Evolutionary conservation across 768 basidiomycete species (phyloP), one percentile per base, ranked within the genome.

Genomic region (Tylopilus rubrobrunneus): DNA sequence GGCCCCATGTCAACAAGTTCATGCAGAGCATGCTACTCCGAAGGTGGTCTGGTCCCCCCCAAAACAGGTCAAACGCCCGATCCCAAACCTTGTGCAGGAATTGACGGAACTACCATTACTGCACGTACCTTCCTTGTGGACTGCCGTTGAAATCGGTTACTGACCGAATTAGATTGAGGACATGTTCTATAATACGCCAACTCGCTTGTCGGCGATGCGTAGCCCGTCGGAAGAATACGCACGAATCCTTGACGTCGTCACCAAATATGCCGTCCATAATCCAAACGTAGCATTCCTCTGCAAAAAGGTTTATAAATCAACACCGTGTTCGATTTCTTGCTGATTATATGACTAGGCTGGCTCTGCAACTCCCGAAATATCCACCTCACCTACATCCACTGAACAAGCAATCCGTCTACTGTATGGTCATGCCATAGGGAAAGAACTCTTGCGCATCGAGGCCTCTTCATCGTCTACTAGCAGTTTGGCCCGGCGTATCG

Each of bases 231-330:
- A 98, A 60, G 97, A 99, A 66, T 98, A 96, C 68, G 79, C 84
- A 5, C 81, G 91, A 33, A 93, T 98, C 41, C 77, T 98, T 2
- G 92, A 96, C 57, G 90, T 98, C 10, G 77, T 98, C 27, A 91
- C 90, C 3, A 89, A 87, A 56, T 99, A 99, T 65, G 92, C 97
- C 0, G 78, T 95, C 10, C 97, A 99, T 67, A 98, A 99, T 66
- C 83, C 96, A 0, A 82, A 79, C 11, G 83, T 94, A 4, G 80
- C 93, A 0, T 96, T 98, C 72, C 76, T 84, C 0, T 98, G 95
- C 78, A 95, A 90, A 70, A 98, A 98, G 82, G 92, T 87, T 45
- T 44, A 62, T 49, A 7, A 28, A 1, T 19, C n/a, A 5, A 34
- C 29, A 7, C 9, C 0, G 0, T 5, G 6, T 53, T 34, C 45